A percentile compares a stretch with the other conserved stretches of the same genome.
These are phyloP conservation scores for Breviolum minutum DNA, from an alignment of 73 alveolate species.

Conservation along the genomic window DNA sequence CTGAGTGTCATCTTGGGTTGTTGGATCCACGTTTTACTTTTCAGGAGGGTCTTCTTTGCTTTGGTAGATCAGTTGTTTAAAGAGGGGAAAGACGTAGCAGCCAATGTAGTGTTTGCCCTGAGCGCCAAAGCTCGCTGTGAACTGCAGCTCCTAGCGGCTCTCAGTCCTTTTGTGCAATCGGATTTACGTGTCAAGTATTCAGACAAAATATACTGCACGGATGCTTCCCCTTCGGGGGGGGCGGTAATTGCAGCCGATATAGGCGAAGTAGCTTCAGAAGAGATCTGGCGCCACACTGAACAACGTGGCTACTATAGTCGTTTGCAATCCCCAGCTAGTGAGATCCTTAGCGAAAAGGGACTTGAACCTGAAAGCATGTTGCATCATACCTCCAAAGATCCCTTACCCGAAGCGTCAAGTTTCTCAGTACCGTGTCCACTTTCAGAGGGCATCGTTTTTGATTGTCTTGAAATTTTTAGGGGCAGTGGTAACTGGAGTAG, in stretches of 20 bases:
- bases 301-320: slow-evolving; percentile 7
- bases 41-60: not conserved
- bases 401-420: not conserved
- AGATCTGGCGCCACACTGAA: slow-evolving; percentile 5
- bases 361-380: not conserved
- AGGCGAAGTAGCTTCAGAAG: not conserved
- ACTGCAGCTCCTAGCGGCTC: not conserved
- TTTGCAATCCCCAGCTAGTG: not conserved
- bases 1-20: not conserved
- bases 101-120: too few species aligned
- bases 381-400: not conserved
- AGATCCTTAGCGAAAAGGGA: not conserved
- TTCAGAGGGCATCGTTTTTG: not conserved
- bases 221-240: slow-evolving; percentile 32
- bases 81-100: too few species aligned
- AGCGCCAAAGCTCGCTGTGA: not conserved
- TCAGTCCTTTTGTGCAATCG: not conserved
- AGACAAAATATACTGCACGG: not conserved
- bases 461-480: not conserved
- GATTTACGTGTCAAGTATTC: not conserved
- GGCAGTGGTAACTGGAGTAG: slow-evolving; percentile 11
- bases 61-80: not conserved
- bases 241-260: not conserved
- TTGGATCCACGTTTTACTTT: slow-evolving; percentile 43
- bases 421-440: not conserved